Conservation (phyloP, 805 yeast genomes). For the Myxozyma geophila region DNA sequence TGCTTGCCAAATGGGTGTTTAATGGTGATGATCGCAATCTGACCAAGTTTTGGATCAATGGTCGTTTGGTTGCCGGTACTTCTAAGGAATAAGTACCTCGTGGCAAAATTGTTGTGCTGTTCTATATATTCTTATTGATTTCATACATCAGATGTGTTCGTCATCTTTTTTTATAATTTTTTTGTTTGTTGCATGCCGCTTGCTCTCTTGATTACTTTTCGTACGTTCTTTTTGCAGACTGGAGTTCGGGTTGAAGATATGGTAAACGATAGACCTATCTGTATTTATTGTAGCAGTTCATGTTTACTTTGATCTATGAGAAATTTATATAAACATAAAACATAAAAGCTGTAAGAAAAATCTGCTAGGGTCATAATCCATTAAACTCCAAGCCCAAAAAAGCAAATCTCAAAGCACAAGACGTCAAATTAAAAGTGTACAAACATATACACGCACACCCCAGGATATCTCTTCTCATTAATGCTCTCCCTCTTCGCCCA, state of each 20-base stretch:
- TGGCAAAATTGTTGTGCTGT: too few relatives aligned
- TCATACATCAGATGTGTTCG: background rate
- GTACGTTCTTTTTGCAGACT: background rate
- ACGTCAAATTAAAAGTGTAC: too few relatives aligned
- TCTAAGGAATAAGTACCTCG: too few relatives aligned
- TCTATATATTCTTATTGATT: background rate
- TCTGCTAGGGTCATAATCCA: too few relatives aligned
- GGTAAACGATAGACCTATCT: background rate
- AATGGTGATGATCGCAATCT: conserved; percentile 94
- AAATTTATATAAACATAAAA: too few relatives aligned
- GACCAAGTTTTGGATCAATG: conserved; percentile 79
- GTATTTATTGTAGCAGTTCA: background rate
- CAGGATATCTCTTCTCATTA: too few relatives aligned
- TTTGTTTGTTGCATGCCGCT: background rate
- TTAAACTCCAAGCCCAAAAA: too few relatives aligned
- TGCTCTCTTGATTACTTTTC: background rate
- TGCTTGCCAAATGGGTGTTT: conserved; percentile 88
- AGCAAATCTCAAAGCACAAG: too few relatives aligned
- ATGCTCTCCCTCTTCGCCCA: background rate
- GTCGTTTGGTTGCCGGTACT: conserved; percentile 60
- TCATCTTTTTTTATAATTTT: background rate
- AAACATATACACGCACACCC: too few relatives aligned
- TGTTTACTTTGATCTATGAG: too few relatives aligned
- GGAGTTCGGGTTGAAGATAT: conserved; percentile 6
- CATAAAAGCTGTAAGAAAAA: too few relatives aligned